Evolutionary conservation across 306 rosid genomes (phyloP), one percentile per base, ranked within the genome.

Genomic region (Acmispon strigosus): DNA sequence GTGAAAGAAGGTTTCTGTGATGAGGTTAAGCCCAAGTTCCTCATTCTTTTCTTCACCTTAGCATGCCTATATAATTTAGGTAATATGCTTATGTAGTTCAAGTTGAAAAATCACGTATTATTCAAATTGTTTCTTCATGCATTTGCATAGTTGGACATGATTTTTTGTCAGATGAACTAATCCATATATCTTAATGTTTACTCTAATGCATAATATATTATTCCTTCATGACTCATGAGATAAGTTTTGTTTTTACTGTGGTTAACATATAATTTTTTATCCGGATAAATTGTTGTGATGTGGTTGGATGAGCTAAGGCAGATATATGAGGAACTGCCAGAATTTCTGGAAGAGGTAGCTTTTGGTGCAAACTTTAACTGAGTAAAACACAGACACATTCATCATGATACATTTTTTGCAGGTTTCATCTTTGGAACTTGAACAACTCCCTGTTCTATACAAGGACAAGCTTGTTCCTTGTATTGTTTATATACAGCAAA

Each of bases 291-390:
- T 70, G 50, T 73, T 64, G 18, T 72, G 32, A 16, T 66, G 57
- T 69, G 90, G 98, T 89, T 94, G 87, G 98, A 94, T 73, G 98
- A 94, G 79, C 88, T 94, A 84, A 90, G 98, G 88, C 91, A 89
- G 77, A 90, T 94, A 82, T 94, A 89, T 2, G 98, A 94, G 84
- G 91, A 87, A 83, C 80, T 94, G 82, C 98, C 98, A 11, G 95
- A 89, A 76, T 94, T 94, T 80, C 83, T 94, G 62, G 90, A 89
- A 70, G 83, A 94, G 96, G 98, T 94, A 49, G 63, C 56, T 50
- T 68, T 66, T 52, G 34, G 53, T 80, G 79, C 64, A 72, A 63
- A 44, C 72, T 75, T 71, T 65, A 54, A 69, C 66, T 63, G 60
- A 66, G 49, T 2, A 22, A 52, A 72, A 20, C 45, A 22, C 6